Conservation (phyloP, 1,284 basidiomycete species). For the Ganoderma resinaceum region DNA sequence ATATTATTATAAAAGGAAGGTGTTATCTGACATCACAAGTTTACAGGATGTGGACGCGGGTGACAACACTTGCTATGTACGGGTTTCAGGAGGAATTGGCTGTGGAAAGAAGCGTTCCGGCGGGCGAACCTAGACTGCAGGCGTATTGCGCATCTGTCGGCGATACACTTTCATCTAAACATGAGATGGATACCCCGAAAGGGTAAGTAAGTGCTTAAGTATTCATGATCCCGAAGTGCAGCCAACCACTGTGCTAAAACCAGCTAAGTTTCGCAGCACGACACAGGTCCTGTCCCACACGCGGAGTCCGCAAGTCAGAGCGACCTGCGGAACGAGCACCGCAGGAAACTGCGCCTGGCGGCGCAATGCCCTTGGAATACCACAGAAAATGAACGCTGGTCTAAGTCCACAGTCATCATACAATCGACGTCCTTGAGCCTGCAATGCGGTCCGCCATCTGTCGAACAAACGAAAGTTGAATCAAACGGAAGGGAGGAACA, state of each 20-base stretch:
- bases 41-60: neutral
- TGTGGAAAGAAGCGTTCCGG: neutral
- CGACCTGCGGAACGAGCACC: neutral
- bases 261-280: neutral
- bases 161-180: neutral
- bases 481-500: neutral
- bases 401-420: constrained; percentile 46
- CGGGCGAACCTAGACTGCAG: neutral
- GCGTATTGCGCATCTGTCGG: neutral
- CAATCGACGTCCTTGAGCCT: constrained; percentile 79
- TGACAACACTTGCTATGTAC: no score
- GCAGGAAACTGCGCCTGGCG: neutral
- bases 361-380: neutral
- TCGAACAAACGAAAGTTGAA: neutral
- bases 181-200: neutral
- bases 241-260: neutral
- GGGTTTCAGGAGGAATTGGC: neutral
- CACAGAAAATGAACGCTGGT: neutral
- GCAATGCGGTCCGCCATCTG: constrained; percentile 78
- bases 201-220: neutral
- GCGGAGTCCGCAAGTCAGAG: neutral
- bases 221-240: neutral
- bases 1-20: no score
- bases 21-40: neutral
- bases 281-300: neutral